Evolutionary conservation across 116 monocot species (phyloP).

Genomic region (Cymodocea nodosa): DNA sequence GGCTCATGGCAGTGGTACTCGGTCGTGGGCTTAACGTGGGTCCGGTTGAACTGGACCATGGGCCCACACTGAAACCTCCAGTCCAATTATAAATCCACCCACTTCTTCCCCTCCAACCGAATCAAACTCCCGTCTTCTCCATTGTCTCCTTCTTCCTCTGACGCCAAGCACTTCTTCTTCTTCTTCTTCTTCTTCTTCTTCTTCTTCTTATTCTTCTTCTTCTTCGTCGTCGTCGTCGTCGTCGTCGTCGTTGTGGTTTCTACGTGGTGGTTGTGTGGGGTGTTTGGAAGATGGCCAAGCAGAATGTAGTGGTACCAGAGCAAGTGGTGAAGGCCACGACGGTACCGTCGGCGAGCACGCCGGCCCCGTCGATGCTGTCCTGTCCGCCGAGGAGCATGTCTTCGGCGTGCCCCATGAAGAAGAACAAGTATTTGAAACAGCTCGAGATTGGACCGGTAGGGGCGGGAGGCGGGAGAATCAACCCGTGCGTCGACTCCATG

Average conservation of each 20-base stretch:
- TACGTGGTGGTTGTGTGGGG: background rate
- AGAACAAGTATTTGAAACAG: constrained; percentile 3
- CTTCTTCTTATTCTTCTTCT: background rate
- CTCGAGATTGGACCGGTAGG: background rate
- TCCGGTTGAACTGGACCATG: background rate
- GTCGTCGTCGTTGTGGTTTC: background rate
- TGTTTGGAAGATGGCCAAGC: constrained; percentile 6
- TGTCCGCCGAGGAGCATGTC: background rate
- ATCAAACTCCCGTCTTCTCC: background rate
- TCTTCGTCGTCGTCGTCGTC: too few relatives aligned
- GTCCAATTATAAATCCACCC: constrained; percentile 1
- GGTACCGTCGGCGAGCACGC: background rate
- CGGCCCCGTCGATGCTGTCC: background rate
- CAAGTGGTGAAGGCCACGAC: background rate
- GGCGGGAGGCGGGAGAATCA: constrained; percentile 1
- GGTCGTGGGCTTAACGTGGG: too few relatives aligned
- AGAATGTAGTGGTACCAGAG: constrained; percentile 10
- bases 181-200: too few relatives aligned
- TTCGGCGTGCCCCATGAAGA: background rate
- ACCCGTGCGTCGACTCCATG: constrained; percentile 41
- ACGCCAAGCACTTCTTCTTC: background rate
- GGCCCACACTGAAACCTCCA: background rate
- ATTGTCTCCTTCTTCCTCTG: background rate
- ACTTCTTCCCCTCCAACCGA: background rate
- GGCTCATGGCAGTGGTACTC: too few relatives aligned